phyloP scores from a whole-genome alignment of 495 filamentous ascomycete species.

The Aspergillus steynii region DNA sequence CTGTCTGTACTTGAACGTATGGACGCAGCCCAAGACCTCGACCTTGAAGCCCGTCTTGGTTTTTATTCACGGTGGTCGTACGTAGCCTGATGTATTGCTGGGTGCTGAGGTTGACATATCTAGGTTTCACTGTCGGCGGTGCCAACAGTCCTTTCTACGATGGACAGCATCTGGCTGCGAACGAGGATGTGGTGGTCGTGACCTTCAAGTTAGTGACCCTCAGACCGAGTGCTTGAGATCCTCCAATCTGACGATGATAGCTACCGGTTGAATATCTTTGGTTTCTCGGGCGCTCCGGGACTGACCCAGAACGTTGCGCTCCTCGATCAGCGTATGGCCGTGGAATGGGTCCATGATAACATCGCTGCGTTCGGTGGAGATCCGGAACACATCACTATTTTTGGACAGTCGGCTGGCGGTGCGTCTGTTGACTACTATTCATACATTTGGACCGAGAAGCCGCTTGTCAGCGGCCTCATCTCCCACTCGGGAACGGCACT shows the following conservation, averaged over 20 bases:
- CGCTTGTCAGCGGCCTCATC: conserved; percentile 48
- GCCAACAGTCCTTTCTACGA: conserved; percentile 43
- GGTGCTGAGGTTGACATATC: not conserved
- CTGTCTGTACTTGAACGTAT: conserved; percentile 50
- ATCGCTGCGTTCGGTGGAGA: conserved; percentile 56
- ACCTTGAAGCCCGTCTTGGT: conserved; percentile 35
- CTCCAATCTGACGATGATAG: conserved; percentile 5
- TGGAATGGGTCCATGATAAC: conserved; percentile 63
- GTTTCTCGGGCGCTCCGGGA: conserved; percentile 48
- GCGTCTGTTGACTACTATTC: conserved; percentile 52
- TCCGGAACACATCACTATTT: conserved; percentile 54
- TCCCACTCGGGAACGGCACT: conserved; percentile 54
- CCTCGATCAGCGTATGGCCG: conserved; percentile 45
- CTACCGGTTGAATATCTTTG: conserved; percentile 53
- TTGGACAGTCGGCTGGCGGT: conserved; percentile 53
- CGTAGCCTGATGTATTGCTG: conserved; percentile 5
- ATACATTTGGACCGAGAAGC: conserved; percentile 45
- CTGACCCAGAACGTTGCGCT: conserved; percentile 39
- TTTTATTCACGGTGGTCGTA: conserved; percentile 40
- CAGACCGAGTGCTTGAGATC: not conserved
- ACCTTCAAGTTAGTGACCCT: conserved; percentile 33
- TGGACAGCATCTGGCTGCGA: conserved; percentile 35
- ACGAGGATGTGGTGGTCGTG: conserved; percentile 46
- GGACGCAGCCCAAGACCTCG: conserved; percentile 28
- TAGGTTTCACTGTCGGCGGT: conserved; percentile 31